Conservation (phyloP, 2,329 filamentous ascomycete species). For the Penicillium occitanis region DNA sequence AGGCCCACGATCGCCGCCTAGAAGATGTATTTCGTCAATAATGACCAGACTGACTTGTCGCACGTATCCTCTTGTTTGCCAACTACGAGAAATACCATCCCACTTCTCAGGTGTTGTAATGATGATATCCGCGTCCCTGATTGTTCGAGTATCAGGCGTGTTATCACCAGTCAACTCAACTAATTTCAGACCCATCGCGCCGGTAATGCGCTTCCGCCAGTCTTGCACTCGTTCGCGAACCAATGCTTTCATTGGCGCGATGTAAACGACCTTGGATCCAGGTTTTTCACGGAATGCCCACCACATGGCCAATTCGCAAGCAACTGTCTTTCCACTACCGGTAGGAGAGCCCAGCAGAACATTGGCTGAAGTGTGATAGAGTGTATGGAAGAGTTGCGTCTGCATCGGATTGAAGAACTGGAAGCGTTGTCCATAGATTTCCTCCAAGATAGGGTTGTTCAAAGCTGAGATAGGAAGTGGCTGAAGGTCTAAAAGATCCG, state of each 20-base stretch:
- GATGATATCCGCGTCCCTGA: slow-evolving; percentile 94
- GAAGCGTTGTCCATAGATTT: slow-evolving; percentile 84
- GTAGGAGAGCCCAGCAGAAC: slow-evolving; percentile 94
- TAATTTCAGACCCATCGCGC: slow-evolving; percentile 80
- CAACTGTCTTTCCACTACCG: slow-evolving; percentile 95
- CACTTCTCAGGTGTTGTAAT: slow-evolving; percentile 99
- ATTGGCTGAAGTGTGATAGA: slow-evolving; percentile 90
- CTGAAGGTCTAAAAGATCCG: slow-evolving; percentile 86
- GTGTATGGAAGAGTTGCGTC: slow-evolving; percentile 94
- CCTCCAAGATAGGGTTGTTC: slow-evolving; percentile 82
- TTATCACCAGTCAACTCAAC: slow-evolving; percentile 98
- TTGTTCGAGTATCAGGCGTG: slow-evolving; percentile 93
- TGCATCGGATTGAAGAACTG: slow-evolving; percentile 99
- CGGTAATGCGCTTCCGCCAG: slow-evolving; percentile 79
- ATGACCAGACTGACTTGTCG: slow-evolving; percentile 93
- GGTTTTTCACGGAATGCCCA: slow-evolving; percentile 95
- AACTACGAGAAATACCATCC: slow-evolving; percentile 98
- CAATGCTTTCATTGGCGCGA: slow-evolving; percentile 98
- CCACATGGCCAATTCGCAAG: slow-evolving; percentile 97
- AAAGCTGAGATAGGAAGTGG: slow-evolving; percentile 83
- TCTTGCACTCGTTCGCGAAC: slow-evolving; percentile 95
- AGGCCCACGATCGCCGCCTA: slow-evolving; percentile 94
- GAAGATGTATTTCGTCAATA: slow-evolving; percentile 95
- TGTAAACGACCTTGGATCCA: slow-evolving; percentile 96
- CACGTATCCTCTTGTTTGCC: slow-evolving; percentile 97